Evolutionary conservation across 805 yeast species (phyloP).

Genomic region (Wickerhamiella azymoides): DNA sequence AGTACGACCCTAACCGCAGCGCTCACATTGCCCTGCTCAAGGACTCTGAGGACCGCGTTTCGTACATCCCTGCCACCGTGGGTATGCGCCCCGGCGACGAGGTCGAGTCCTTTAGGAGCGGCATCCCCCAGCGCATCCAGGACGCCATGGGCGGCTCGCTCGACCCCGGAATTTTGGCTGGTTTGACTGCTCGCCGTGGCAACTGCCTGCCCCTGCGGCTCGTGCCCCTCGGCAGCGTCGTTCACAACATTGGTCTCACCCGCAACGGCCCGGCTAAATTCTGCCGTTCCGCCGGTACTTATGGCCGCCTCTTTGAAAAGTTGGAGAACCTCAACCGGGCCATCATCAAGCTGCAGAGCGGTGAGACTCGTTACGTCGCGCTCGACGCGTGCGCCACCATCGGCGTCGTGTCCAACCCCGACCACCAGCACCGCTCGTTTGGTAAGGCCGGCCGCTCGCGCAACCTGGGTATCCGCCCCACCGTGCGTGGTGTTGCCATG

Average conservation of each 20-base stretch:
- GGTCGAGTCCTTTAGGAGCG: constrained; percentile 80
- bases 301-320: constrained; percentile 76
- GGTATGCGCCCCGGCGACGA: constrained; percentile 88
- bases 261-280: constrained; percentile 70
- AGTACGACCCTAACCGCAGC: constrained; percentile 89
- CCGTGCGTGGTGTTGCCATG: constrained; percentile 96
- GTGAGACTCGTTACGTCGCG: constrained; percentile 85
- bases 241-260: constrained; percentile 75
- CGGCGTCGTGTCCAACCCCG: constrained; percentile 85
- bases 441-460: constrained; percentile 97
- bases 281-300: constrained; percentile 90
- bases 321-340: constrained; percentile 57
- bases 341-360: constrained; percentile 68
- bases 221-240: constrained; percentile 89
- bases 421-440: constrained; percentile 73
- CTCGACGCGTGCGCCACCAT: constrained; percentile 84
- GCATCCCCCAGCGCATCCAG: constrained; percentile 63
- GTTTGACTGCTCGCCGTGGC: constrained; percentile 81
- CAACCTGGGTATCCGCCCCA: constrained; percentile 85
- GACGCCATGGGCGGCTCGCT: constrained; percentile 79
- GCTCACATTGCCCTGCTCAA: constrained; percentile 81
- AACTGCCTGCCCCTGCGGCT: constrained; percentile 83
- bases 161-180: constrained; percentile 81
- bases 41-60: constrained; percentile 38
- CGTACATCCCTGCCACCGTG: constrained; percentile 81